phyloP scores from a whole-genome alignment of 2,329 filamentous ascomycete species.

The Westerdykella aurantiaca region DNA sequence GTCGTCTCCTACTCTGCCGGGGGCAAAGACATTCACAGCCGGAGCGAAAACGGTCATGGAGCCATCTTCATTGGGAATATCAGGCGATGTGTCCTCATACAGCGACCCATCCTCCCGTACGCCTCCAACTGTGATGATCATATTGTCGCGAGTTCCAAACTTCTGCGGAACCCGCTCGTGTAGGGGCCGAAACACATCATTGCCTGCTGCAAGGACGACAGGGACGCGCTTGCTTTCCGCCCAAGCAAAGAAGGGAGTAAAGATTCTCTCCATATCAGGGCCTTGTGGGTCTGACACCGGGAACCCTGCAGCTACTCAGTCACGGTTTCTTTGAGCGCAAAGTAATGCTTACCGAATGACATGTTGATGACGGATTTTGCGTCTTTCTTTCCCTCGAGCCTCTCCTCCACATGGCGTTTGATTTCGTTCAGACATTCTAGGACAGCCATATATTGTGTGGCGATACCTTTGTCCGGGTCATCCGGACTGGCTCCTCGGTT shows the following conservation, averaged over 20 bases:
- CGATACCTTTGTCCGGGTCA: background rate
- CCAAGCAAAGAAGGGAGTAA: constrained; percentile 1
- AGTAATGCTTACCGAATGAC: constrained; percentile 1
- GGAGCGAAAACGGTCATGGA: constrained; percentile 6
- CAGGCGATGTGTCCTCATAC: background rate
- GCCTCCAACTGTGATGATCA: constrained; percentile 4
- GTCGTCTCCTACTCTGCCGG: background rate
- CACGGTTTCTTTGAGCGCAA: background rate
- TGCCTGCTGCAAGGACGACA: constrained; percentile 2
- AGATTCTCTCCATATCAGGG: background rate
- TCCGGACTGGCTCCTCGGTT: background rate
- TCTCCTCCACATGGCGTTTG: background rate
- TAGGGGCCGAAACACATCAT: background rate
- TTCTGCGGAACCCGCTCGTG: constrained; percentile 1
- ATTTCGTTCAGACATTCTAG: background rate
- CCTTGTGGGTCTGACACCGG: background rate
- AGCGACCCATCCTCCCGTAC: constrained; percentile 1
- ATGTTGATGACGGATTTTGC: constrained; percentile 4
- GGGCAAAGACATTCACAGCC: background rate
- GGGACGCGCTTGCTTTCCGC: background rate
- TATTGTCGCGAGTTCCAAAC: constrained; percentile 1
- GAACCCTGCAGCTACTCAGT: background rate
- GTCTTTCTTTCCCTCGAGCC: background rate
- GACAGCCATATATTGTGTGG: background rate
- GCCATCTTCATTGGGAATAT: background rate